A percentile compares a stretch with the other conserved stretches of the same genome.
These are phyloP conservation scores for Adansonia rubrostipa DNA, from an alignment of 441 rosid species.

Conservation along the genomic window DNA sequence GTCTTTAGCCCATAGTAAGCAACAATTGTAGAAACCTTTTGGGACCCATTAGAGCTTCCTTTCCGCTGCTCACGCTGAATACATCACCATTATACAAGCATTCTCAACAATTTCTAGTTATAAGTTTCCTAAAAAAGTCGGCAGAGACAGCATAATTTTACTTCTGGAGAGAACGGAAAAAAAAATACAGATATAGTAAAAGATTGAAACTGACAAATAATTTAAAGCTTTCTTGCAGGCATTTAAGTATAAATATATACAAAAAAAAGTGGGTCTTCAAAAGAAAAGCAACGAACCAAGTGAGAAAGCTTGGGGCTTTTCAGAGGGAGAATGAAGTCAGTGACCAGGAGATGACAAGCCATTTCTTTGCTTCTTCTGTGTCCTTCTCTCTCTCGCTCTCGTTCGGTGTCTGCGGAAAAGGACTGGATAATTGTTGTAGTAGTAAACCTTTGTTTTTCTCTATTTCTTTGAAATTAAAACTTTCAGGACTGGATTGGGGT, in stretches of 20 bases:
- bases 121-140: not conserved
- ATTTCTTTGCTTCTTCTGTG: conserved; percentile 24
- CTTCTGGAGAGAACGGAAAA: not conserved
- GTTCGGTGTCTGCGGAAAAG: too few species aligned
- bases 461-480: not conserved
- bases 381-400: not conserved
- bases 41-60: conserved; percentile 37
- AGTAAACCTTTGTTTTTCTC: not conserved
- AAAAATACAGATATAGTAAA: not conserved
- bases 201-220: not conserved
- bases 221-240: not conserved
- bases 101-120: not conserved
- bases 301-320: conserved; percentile 35
- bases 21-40: conserved; percentile 44
- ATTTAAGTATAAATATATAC: conserved; percentile 7
- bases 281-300: conserved; percentile 33
- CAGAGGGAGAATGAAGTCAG: conserved; percentile 20
- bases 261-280: not conserved
- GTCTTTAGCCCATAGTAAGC: conserved; percentile 79
- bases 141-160: not conserved
- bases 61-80: conserved; percentile 41
- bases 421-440: not conserved
- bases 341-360: conserved; percentile 33
- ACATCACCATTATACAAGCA: not conserved
- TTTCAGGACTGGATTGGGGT: not conserved